Evolutionary conservation across 768 basidiomycete species (phyloP).

Genomic region (Hericium erinaceus): DNA sequence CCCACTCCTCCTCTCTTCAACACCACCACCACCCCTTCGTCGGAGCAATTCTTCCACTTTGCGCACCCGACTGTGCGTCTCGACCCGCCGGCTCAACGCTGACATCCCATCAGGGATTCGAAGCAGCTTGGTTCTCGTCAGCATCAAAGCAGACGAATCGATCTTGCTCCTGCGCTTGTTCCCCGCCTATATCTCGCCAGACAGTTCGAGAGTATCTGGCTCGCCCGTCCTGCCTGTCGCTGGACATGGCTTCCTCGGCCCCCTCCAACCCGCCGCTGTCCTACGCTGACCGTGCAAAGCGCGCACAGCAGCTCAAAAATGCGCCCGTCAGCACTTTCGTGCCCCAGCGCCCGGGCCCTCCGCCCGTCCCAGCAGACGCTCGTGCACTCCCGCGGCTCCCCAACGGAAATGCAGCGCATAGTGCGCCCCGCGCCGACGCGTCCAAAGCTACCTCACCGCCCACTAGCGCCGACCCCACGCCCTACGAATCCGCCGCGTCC

Average conservation of each 20-base stretch:
- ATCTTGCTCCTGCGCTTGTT: neutral
- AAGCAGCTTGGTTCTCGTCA: neutral
- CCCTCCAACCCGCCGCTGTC: conserved; percentile 34
- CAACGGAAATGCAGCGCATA: neutral
- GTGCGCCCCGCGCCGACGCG: neutral
- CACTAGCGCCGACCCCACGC: conserved; percentile 1
- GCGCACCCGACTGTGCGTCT: too few species aligned
- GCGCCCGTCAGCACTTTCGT: neutral
- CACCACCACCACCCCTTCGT: too few species aligned
- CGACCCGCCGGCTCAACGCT: too few species aligned
- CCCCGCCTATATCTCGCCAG: too few species aligned
- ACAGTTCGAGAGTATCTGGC: too few species aligned
- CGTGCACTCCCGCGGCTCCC: conserved; percentile 3
- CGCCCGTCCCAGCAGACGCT: neutral
- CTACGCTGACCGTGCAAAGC: conserved; percentile 35
- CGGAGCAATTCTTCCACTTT: too few species aligned
- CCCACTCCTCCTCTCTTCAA: too few species aligned
- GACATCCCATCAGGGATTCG: neutral
- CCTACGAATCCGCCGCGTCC: conserved; percentile 1
- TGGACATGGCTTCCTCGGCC: too few species aligned
- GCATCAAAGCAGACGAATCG: neutral
- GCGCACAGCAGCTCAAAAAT: conserved; percentile 25
- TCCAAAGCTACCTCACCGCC: neutral
- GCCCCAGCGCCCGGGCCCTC: conserved; percentile 6
- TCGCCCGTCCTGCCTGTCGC: too few species aligned